A percentile compares a stretch with the other conserved stretches of the same genome.
phyloP scores from a whole-genome alignment of 345 rosid species.

The Balakata baccata region DNA sequence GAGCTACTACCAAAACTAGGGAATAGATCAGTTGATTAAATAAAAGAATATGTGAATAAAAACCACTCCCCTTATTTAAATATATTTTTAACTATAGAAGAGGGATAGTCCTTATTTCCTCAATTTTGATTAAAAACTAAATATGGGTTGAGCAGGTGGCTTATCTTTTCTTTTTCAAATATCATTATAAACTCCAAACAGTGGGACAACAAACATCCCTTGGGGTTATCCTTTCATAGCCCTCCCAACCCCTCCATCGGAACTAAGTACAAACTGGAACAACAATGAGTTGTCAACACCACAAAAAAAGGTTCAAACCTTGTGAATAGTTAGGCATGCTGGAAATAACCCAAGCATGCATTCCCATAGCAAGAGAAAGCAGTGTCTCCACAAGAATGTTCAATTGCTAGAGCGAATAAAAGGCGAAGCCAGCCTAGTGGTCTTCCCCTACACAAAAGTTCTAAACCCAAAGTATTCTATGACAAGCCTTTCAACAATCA shows the following conservation, averaged over 20 bases:
- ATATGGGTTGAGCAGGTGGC: too few species aligned
- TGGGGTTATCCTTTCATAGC: too few species aligned
- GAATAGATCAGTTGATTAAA: background rate
- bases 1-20: constrained; percentile 9
- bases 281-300: background rate
- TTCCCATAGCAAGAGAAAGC: background rate
- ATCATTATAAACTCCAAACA: too few species aligned
- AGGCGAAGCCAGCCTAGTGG: background rate
- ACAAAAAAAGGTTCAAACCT: background rate
- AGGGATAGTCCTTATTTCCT: too few species aligned
- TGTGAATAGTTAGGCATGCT: background rate
- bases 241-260: background rate
- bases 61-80: background rate
- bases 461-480: too few species aligned
- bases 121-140: too few species aligned
- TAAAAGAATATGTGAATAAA: background rate
- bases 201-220: too few species aligned
- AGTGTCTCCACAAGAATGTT: background rate
- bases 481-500: background rate
- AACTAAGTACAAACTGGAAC: background rate
- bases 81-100: background rate
- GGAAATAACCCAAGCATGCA: background rate
- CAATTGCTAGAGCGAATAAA: background rate
- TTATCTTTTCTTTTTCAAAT: too few species aligned
- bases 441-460: background rate